phyloP scores from a whole-genome alignment of 2,329 filamentous ascomycete genomes.

The Alternaria arborescens region DNA sequence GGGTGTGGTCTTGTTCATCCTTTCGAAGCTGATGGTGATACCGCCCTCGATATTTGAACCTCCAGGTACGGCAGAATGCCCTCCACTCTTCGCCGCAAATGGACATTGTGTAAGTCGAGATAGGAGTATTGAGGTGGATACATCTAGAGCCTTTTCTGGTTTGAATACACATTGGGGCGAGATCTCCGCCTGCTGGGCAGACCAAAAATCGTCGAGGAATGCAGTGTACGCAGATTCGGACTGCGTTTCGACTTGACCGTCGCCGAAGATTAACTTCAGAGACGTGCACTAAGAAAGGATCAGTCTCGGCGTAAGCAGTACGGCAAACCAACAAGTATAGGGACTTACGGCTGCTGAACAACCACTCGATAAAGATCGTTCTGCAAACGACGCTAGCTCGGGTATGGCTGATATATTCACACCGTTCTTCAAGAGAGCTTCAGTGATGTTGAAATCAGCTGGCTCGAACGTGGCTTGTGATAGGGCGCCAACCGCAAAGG shows the following conservation, averaged over 20 bases:
- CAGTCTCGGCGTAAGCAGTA: not conserved
- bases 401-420: slow-evolving; percentile 26
- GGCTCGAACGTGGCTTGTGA: slow-evolving; percentile 21
- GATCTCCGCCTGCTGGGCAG: slow-evolving; percentile 25
- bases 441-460: slow-evolving; percentile 26
- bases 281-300: slow-evolving; percentile 28
- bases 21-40: slow-evolving; percentile 55
- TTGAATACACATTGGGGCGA: slow-evolving; percentile 28
- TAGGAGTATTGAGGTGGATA: slow-evolving; percentile 24
- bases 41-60: slow-evolving; percentile 54
- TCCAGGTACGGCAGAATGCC: slow-evolving; percentile 53
- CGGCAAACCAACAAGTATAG: not conserved
- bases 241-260: slow-evolving; percentile 20
- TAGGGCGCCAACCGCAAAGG: slow-evolving; percentile 1
- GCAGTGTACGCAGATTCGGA: slow-evolving; percentile 25
- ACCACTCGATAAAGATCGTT: slow-evolving; percentile 1
- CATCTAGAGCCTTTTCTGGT: slow-evolving; percentile 18
- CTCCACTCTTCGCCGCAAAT: slow-evolving; percentile 57
- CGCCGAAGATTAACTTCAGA: slow-evolving; percentile 28
- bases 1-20: slow-evolving; percentile 39
- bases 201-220: slow-evolving; percentile 28
- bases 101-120: slow-evolving; percentile 36
- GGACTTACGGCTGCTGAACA: slow-evolving; percentile 33
- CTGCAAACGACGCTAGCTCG: slow-evolving; percentile 6
- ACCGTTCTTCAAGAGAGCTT: slow-evolving; percentile 31